Conservation (phyloP, 192 early-diverging fungal species). For the Pecoramyces ruminantium region DNA sequence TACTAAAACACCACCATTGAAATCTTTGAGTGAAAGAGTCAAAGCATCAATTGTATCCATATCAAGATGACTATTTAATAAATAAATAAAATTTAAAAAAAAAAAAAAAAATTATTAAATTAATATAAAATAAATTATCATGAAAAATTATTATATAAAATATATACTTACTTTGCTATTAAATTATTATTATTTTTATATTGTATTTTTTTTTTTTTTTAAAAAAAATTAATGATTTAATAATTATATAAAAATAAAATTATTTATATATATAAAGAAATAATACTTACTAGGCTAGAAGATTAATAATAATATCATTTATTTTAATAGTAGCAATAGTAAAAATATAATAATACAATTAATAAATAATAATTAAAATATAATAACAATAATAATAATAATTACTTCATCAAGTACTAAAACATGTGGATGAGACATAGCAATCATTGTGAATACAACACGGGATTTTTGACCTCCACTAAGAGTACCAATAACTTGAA, state of each 20-base stretch:
- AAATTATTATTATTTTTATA: no score
- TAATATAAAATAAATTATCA: no score
- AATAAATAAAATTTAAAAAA: neutral
- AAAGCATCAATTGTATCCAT: constrained; percentile 73
- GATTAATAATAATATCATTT: constrained; percentile 11
- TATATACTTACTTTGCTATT: no score
- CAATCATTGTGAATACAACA: constrained; percentile 33
- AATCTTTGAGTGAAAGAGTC: constrained; percentile 63
- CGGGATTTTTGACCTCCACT: constrained; percentile 94
- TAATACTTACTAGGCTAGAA: neutral
- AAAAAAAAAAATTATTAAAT: no score
- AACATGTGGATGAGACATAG: constrained; percentile 29
- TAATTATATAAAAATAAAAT: no score
- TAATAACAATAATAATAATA: constrained; percentile 35
- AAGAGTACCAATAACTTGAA: constrained; percentile 86
- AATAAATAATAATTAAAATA: constrained; percentile 27
- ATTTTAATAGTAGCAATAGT: neutral
- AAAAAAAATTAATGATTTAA: no score
- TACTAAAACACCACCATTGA: constrained; percentile 85
- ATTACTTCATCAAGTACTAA: constrained; percentile 52
- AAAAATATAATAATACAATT: constrained; percentile 36
- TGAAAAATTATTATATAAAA: no score
- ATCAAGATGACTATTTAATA: neutral
- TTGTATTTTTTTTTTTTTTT: no score
- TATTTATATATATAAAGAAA: no score